phyloP scores from a whole-genome alignment of 352 stramenopile genomes.

The Pythium dissotocum region DNA sequence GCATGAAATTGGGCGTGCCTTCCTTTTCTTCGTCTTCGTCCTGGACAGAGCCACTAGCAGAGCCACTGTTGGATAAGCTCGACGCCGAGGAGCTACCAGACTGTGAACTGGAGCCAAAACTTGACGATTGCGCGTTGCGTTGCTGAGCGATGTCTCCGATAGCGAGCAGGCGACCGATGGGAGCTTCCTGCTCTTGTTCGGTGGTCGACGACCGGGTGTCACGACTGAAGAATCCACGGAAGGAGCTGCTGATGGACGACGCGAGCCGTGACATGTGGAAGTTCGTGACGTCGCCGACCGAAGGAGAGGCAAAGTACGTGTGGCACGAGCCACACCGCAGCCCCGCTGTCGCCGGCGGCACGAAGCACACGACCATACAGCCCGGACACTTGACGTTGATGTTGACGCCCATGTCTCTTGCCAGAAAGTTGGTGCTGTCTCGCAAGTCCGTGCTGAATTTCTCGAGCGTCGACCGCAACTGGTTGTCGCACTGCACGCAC shows the following conservation, averaged over 20 bases:
- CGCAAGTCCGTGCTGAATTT: conserved; percentile 71
- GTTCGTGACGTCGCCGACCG: conserved; percentile 78
- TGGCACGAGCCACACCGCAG: conserved; percentile 78
- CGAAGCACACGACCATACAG: conserved; percentile 69
- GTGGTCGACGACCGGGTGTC: conserved; percentile 28
- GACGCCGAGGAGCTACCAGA: neutral
- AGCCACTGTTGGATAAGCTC: neutral
- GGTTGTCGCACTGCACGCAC: conserved; percentile 77
- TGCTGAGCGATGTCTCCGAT: conserved; percentile 52
- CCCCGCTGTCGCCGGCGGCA: conserved; percentile 74
- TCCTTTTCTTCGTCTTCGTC: conserved; percentile 20
- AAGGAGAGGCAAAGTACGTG: conserved; percentile 82
- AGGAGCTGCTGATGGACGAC: conserved; percentile 76
- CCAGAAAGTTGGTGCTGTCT: conserved; percentile 81
- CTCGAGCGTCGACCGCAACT: conserved; percentile 72
- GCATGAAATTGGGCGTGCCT: neutral
- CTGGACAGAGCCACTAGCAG: neutral
- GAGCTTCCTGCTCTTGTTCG: conserved; percentile 45
- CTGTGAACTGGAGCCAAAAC: neutral
- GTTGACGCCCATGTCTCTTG: conserved; percentile 80
- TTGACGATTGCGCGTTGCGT: conserved; percentile 19
- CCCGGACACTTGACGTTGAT: conserved; percentile 85
- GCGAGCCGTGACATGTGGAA: conserved; percentile 82
- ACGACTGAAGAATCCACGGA: conserved; percentile 67
- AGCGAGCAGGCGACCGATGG: conserved; percentile 61